Conservation (phyloP, 495 filamentous ascomycete species). For the Chaetomidium leptoderma region DNA sequence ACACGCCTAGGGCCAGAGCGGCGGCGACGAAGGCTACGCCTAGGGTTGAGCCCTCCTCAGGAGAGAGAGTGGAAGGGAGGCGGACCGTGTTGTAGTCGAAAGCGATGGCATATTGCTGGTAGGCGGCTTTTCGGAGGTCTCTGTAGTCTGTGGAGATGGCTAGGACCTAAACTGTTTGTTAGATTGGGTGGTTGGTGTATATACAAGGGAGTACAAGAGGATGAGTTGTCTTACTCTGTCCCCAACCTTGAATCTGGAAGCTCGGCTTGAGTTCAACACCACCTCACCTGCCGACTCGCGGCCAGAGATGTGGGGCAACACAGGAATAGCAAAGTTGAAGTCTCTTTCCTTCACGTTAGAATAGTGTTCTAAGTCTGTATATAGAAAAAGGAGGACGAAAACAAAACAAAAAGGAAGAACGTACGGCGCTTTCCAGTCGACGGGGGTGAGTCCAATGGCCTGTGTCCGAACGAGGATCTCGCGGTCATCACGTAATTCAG, state of each 20-base stretch:
- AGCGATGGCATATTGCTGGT: slow-evolving; percentile 63
- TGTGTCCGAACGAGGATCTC: slow-evolving; percentile 56
- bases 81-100: slow-evolving; percentile 60
- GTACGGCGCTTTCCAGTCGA: slow-evolving; percentile 71
- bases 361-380: neutral
- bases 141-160: slow-evolving; percentile 68
- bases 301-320: slow-evolving; percentile 62
- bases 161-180: slow-evolving; percentile 38
- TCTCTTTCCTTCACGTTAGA: slow-evolving; percentile 39
- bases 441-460: slow-evolving; percentile 64
- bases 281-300: slow-evolving; percentile 60
- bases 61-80: slow-evolving; percentile 45
- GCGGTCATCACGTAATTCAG: slow-evolving; percentile 32
- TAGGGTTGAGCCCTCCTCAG: slow-evolving; percentile 53
- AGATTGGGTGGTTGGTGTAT: neutral
- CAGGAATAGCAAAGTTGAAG: slow-evolving; percentile 62
- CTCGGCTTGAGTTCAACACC: slow-evolving; percentile 40
- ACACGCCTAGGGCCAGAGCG: slow-evolving; percentile 55
- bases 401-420: slow-evolving; percentile 19
- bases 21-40: slow-evolving; percentile 64
- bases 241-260: slow-evolving; percentile 47
- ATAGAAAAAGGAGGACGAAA: neutral
- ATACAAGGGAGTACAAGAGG: neutral
- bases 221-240: slow-evolving; percentile 42
- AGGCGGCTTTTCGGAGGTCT: slow-evolving; percentile 63